These are phyloP conservation scores for Aspergillus ostianus DNA, from an alignment of 495 filamentous ascomycete species.

Conservation along the genomic window DNA sequence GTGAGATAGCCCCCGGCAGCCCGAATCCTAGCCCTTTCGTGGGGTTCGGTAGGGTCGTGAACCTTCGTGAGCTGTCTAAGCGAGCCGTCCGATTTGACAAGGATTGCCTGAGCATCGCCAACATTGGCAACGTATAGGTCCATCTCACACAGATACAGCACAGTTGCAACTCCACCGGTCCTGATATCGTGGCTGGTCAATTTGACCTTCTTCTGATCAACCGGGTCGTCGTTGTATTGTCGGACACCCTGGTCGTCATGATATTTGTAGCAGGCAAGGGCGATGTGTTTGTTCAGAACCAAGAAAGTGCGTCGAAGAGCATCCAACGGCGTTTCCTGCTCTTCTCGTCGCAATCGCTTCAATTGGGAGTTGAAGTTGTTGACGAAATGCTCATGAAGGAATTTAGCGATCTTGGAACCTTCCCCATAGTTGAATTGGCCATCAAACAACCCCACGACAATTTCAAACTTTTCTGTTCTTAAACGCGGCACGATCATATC, in stretches of 20 bases:
- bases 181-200: conserved; percentile 84
- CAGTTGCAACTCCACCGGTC: conserved; percentile 88
- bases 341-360: conserved; percentile 50
- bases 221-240: conserved; percentile 65
- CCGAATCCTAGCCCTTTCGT: conserved; percentile 83
- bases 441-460: conserved; percentile 90
- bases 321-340: conserved; percentile 70
- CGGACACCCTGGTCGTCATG: conserved; percentile 67
- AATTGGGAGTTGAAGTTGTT: conserved; percentile 80
- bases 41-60: conserved; percentile 84
- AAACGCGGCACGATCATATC: conserved; percentile 95
- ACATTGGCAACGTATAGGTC: conserved; percentile 94
- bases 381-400: conserved; percentile 90
- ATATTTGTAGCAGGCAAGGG: conserved; percentile 77
- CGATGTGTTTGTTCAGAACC: conserved; percentile 88
- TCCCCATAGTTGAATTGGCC: conserved; percentile 79
- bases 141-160: conserved; percentile 82
- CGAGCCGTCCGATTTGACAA: conserved; percentile 83
- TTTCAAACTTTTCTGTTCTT: conserved; percentile 87
- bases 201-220: conserved; percentile 56
- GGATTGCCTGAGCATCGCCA: conserved; percentile 89
- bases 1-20: conserved; percentile 95
- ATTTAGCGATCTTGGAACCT: conserved; percentile 94
- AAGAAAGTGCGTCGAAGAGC: conserved; percentile 86
- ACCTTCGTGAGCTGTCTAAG: conserved; percentile 79